phyloP scores from a whole-genome alignment of 148 eudicot genomes.

The Limonium bicolor region DNA sequence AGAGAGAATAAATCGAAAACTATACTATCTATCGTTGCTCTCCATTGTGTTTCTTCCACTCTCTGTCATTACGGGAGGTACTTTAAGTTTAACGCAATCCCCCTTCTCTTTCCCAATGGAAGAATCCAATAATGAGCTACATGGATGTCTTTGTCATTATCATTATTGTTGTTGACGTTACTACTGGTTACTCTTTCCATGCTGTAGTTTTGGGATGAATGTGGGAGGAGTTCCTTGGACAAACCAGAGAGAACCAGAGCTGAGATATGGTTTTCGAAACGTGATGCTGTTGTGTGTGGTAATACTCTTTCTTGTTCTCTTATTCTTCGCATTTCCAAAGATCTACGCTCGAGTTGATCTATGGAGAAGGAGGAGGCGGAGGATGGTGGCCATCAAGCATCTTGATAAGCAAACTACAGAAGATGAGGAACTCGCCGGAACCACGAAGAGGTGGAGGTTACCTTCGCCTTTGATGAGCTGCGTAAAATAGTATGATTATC shows the following conservation, averaged over 20 bases:
- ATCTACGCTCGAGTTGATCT: constrained; percentile 37
- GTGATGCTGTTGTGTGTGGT: constrained; percentile 53
- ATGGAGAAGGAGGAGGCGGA: constrained; percentile 45
- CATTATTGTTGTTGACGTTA: constrained; percentile 1
- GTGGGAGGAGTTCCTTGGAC: constrained; percentile 99
- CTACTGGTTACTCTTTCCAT: no score
- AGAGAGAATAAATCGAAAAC: constrained; percentile 78
- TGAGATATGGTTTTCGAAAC: constrained; percentile 64
- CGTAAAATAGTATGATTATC: no score
- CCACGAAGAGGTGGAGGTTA: constrained; percentile 47
- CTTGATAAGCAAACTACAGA: constrained; percentile 24
- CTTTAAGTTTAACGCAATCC: neutral
- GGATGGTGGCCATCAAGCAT: constrained; percentile 52
- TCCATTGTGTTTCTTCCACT: constrained; percentile 89
- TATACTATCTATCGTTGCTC: constrained; percentile 83
- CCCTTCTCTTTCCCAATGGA: neutral
- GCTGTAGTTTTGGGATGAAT: constrained; percentile 95
- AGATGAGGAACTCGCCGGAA: no score
- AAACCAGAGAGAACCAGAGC: constrained; percentile 36
- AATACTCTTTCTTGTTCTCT: constrained; percentile 42
- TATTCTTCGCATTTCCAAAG: constrained; percentile 57
- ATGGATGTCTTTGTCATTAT: neutral
- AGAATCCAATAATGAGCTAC: neutral
- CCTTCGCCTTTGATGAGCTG: constrained; percentile 57
- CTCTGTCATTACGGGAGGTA: constrained; percentile 91